Evolutionary conservation across 768 basidiomycete species (phyloP), one percentile per base, ranked within the genome.

Genomic region (Boletus barrowsii): DNA sequence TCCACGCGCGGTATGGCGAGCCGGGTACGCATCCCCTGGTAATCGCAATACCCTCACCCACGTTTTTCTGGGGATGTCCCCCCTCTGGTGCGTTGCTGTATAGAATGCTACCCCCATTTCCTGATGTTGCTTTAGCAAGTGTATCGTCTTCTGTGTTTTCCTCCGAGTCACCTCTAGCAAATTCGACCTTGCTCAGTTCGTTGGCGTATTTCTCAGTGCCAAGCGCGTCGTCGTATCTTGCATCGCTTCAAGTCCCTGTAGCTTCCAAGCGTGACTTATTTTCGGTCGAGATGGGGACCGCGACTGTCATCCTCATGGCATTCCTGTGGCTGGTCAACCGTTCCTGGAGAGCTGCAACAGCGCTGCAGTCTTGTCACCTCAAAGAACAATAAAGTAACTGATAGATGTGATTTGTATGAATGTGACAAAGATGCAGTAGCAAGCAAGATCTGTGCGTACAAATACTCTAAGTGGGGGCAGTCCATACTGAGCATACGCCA

Each of bases 1-100:
- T 80, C 40, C 79, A 80, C 57, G 71, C 70, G 17, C 74, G 79
- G 14, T 80, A 80, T 55, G 73, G 72, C 24, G 51, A 56, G 42
- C 74, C 72, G 37, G 42, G 49, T 14, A 37, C 49, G 11, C 55
- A 60, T 10, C 49, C 58, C 47, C 59, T 63, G 20, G 53, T 53
- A 2, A 62, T 75, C 33, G 29, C 49, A 11, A 49, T 74, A 26
- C 50, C 56, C 5, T 51, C 63, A 20, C 70, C 76, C 5, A 29
- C 55, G 1, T 68, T 68, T 20, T 72, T 75, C 51, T 68, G 72
- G 65, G 66, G 68, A 6, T 74, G 73, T 54, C 57, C 65, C 36
- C 15, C 39, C 18, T 59, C 63, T 35, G 52, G 70, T 73, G 37
- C 35, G 68, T 53, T 42, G 17, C 9, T 24, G n/a, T 35, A 22